Evolutionary conservation across 805 yeast species (phyloP).

Genomic region (Candida hungchunana): DNA sequence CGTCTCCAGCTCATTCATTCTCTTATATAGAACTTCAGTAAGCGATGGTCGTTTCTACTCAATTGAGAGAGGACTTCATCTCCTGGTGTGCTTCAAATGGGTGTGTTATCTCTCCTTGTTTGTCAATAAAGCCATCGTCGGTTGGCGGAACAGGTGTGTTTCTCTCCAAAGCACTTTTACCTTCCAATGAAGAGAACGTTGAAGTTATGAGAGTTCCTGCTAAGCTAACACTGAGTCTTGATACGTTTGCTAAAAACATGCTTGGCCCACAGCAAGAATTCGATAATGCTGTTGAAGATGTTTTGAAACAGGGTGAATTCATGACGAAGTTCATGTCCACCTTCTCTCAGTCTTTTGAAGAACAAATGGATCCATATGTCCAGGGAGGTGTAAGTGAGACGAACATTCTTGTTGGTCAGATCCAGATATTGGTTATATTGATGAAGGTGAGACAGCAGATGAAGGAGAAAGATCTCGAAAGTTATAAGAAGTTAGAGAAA

Average conservation of each 20-base stretch:
- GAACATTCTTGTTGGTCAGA: conserved; percentile 26
- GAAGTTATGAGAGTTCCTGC: conserved; percentile 39
- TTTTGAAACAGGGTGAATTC: conserved; percentile 17
- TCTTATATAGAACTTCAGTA: no score
- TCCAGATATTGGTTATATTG: conserved; percentile 19
- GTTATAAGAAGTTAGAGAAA: conserved; percentile 5
- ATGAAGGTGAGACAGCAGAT: conserved; percentile 14
- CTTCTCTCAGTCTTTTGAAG: conserved; percentile 15
- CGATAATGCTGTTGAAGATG: conserved; percentile 10
- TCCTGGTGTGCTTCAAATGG: conserved; percentile 16
- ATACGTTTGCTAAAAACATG: conserved; percentile 22
- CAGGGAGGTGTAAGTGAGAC: conserved; percentile 24
- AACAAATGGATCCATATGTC: conserved; percentile 22
- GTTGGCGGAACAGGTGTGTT: conserved; percentile 37
- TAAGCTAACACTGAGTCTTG: conserved; percentile 30
- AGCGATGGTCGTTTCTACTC: conserved; percentile 6
- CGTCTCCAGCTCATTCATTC: no score
- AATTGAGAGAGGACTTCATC: conserved; percentile 14
- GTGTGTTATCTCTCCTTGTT: conserved; percentile 4
- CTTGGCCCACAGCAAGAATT: conserved; percentile 16
- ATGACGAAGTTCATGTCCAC: conserved; percentile 21
- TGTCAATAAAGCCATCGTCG: conserved; percentile 22
- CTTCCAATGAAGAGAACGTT: conserved; percentile 14
- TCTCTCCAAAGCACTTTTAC: conserved; percentile 6
- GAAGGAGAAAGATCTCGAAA: not conserved